Evolutionary conservation across 768 basidiomycete genomes (phyloP), one percentile per base, ranked within the genome.

Genomic region (Naganishia vaughanmartiniae): DNA sequence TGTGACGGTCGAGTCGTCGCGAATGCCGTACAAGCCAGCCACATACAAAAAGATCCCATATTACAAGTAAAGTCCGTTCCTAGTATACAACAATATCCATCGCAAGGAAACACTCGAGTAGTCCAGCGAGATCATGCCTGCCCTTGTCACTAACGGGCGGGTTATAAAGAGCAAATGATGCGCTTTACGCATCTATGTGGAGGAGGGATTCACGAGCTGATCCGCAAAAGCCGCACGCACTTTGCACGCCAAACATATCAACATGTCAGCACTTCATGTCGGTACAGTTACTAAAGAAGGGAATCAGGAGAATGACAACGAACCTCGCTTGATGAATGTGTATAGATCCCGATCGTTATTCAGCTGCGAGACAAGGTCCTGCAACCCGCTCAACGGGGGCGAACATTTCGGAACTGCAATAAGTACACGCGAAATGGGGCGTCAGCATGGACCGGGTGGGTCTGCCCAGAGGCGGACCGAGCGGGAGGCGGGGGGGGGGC

Each of bases 341-440:
- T 87, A 89, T 2, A 93, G 82, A 66, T 93, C 87, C 39, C 86
- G 81, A 4, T 88, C 87, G 26, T 86, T 85, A 75, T 91, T 92
- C 51, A 94, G 85, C 34, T 86, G 85, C 56, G 86, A 87, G 31
- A 93, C 82, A 9, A 93, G 82, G 21, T 89, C 85, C 0, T 88
- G 85, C 54, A 94, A 83, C 0, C 85, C 82, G 0, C 89, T 86
- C 5, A 93, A 83, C 11, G 85, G 84, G 0, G 92, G 92, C 10
- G 88, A 89, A 7, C 88, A 87, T 28, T 89, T 91, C n/a, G 90
- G 85, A 0, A 93, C 93, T 94, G 75, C 57, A n/a, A 39, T 39
- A 10, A n/a, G n/a, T n/a, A 42, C 42, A 15, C 7, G 14, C 15
- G 14, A 42, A 42, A 42, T 42, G 42, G 17, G 10, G 42, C 17